Base-by-base conservation (phyloP, 1,284 basidiomycete genomes). In the Melampsora americana region DNA sequence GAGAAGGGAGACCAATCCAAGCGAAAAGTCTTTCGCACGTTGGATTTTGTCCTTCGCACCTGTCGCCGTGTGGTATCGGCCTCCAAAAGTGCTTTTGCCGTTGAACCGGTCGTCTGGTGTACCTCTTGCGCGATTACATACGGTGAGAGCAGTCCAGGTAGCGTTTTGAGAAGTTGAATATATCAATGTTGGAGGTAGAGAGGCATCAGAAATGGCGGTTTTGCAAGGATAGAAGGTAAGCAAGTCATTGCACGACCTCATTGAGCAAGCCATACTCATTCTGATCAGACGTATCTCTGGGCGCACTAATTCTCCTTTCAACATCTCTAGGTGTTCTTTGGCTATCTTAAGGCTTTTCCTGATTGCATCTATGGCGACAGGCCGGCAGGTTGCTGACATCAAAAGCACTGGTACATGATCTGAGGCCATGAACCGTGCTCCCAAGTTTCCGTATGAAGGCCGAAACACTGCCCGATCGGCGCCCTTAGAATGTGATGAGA, bases 391-490 rank as follows among this genome's bases (percentile, higher is more conserved):
- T 20, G 46, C 66, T 11, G 66, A 68, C 28, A 56, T 53, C 16
- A 71, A 30, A 4, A 71, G 23, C 16, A 62, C 44, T 48, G 60
- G 69, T 3, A 26, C 26, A 9, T 44, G 14, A 42, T 35, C 28
- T 3, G 53, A 26, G 7, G 30, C 12, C 14, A 70, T 23, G 16
- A 70, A 28, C 0, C 26, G 20, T 3, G 14, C 18, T n/a, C 56
- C 69, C 14, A 64, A 42, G 14, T 64, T 71, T 1, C 69, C 59
- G 46, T 71, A 71, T 4, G 28, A 61, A 2, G 68, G 68, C 5
- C 56, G 5, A 28, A 70, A 70, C 0, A 42, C 46, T n/a, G n/a
- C n/a, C n/a, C n/a, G n/a, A n/a, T n/a, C n/a, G n/a, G n/a, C n/a
- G n/a, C n/a, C n/a, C n/a, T n/a, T n/a, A n/a, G n/a, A n/a, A n/a